Evolutionary conservation across 495 filamentous ascomycete species (phyloP).

Genomic region (Pyrenula massariospora): DNA sequence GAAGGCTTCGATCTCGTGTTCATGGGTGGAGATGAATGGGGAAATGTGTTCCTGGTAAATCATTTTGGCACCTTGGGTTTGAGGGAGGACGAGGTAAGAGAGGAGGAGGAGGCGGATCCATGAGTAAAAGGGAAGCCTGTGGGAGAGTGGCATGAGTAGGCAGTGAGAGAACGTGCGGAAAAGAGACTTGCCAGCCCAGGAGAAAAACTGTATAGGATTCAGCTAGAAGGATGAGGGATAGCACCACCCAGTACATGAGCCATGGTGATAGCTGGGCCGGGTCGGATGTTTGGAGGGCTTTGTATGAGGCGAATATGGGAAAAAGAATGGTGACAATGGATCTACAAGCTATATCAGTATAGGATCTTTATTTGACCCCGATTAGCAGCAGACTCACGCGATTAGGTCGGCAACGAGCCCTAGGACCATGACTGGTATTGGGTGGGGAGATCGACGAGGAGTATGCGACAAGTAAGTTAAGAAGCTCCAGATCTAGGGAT

Average conservation of each 20-base stretch:
- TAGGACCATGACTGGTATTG: constrained; percentile 47
- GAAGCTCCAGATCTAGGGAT: too few relatives aligned
- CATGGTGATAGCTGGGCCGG: constrained; percentile 90
- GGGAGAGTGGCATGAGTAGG: background rate
- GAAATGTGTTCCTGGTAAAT: constrained; percentile 79
- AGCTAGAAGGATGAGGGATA: constrained; percentile 67
- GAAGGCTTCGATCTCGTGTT: constrained; percentile 78
- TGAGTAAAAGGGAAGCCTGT: constrained; percentile 84
- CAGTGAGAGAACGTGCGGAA: background rate
- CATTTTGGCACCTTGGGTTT: constrained; percentile 78
- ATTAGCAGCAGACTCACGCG: constrained; percentile 45
- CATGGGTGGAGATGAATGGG: constrained; percentile 80
- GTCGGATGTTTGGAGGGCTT: constrained; percentile 87
- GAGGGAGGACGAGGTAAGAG: constrained; percentile 93
- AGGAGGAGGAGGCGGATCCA: constrained; percentile 81
- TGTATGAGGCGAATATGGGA: constrained; percentile 95
- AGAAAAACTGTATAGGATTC: constrained; percentile 84
- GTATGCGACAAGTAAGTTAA: too few relatives aligned
- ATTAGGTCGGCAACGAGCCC: constrained; percentile 68
- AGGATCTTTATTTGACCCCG: constrained; percentile 24
- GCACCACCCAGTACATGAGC: constrained; percentile 98
- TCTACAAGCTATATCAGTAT: constrained; percentile 17
- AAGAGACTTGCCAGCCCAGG: constrained; percentile 55
- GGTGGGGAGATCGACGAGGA: constrained; percentile 7
- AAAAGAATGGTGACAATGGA: constrained; percentile 87